Percentiles rank a stretch among this genome's conserved stretches.
phyloP scores from a whole-genome alignment of 768 basidiomycete genomes.

The Daedalea quercina region DNA sequence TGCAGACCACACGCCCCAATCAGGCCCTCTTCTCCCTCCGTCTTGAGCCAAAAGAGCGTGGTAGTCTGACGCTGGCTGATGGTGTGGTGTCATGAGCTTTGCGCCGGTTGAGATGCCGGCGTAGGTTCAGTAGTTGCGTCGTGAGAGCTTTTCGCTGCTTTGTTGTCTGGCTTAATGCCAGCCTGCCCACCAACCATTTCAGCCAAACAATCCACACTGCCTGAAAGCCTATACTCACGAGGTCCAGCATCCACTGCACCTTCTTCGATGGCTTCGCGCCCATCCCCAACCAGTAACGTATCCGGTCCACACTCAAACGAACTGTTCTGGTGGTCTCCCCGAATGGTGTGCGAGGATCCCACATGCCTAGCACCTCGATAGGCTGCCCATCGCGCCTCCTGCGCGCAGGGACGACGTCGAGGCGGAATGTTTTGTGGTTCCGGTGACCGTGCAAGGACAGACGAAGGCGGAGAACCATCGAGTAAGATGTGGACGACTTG shows the following conservation, averaged over 20 bases:
- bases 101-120: not conserved
- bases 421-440: conserved; percentile 72
- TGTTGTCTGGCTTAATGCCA: not conserved
- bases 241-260: conserved; percentile 68
- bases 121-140: not conserved
- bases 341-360: conserved; percentile 57
- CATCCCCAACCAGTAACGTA: conserved; percentile 81
- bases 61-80: too few relatives aligned
- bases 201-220: not conserved
- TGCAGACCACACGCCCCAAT: too few relatives aligned
- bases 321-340: conserved; percentile 61
- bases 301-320: conserved; percentile 87
- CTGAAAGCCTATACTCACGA: conserved; percentile 41
- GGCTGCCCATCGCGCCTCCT: conserved; percentile 79
- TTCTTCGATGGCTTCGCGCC: conserved; percentile 80
- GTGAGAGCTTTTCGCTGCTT: not conserved
- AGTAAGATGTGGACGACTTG: not conserved
- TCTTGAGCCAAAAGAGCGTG: too few relatives aligned
- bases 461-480: conserved; percentile 81
- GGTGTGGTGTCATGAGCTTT: not conserved
- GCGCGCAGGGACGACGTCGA: conserved; percentile 76
- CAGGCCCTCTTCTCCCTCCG: too few relatives aligned
- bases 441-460: conserved; percentile 75
- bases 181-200: not conserved
- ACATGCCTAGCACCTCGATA: conserved; percentile 80